A percentile compares a stretch with the other conserved stretches of the same genome.
Evolutionary conservation across 331 rosid genomes (phyloP).

Genomic region (Acacia concinna): DNA sequence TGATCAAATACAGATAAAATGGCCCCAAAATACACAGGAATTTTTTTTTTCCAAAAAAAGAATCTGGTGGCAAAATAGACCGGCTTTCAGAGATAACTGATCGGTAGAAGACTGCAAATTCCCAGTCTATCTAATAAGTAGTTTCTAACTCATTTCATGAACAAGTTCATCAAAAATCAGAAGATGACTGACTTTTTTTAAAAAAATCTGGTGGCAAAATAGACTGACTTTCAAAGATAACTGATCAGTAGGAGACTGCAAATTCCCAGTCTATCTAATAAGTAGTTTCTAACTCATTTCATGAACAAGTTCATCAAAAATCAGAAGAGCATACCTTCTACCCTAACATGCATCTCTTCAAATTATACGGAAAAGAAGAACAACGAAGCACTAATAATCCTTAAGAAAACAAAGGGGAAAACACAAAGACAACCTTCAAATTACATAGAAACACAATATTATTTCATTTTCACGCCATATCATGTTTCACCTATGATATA

Average conservation of each 20-base stretch:
- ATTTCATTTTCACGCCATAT: not conserved
- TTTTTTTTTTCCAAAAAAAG: too few species aligned
- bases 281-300: slow-evolving; percentile 1
- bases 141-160: slow-evolving; percentile 18
- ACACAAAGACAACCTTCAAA: not conserved
- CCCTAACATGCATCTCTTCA: slow-evolving; percentile 2
- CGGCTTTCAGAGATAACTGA: not conserved
- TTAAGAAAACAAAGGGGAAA: not conserved
- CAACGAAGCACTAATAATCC: not conserved
- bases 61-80: not conserved
- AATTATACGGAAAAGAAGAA: not conserved
- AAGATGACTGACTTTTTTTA: too few species aligned
- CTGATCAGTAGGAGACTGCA: not conserved
- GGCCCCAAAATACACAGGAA: not conserved
- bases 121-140: slow-evolving; percentile 17
- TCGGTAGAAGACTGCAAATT: not conserved
- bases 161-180: not conserved
- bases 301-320: slow-evolving; percentile 8
- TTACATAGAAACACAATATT: not conserved
- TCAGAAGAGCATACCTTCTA: not conserved
- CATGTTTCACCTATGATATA: not conserved
- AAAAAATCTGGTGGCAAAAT: not conserved
- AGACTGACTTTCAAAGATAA: not conserved
- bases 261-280: slow-evolving; percentile 20
- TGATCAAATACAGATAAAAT: not conserved